These are phyloP conservation scores for Falciphora oryzae DNA, from an alignment of 2,329 filamentous ascomycete species.

Conservation along the genomic window DNA sequence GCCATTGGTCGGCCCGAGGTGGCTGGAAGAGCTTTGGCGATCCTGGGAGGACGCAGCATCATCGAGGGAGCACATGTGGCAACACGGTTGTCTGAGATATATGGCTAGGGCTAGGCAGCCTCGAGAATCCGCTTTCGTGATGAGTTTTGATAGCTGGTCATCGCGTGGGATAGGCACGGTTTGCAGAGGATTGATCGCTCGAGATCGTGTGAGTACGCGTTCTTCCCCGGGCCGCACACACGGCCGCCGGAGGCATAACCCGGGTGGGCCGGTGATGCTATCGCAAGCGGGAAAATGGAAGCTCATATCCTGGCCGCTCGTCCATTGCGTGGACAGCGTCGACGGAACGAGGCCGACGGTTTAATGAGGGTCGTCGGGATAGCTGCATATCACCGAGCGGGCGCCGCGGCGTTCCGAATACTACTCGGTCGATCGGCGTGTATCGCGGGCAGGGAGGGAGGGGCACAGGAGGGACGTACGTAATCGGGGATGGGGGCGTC, in stretches of 20 bases:
- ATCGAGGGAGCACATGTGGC: neutral
- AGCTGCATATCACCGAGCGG: neutral
- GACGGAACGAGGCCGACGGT: neutral
- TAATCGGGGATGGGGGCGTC: neutral
- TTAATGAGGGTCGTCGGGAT: neutral
- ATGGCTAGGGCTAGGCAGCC: neutral
- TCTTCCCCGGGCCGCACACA: neutral
- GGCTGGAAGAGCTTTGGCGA: neutral
- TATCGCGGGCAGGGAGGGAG: neutral
- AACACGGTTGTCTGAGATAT: neutral
- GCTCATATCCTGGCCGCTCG: neutral
- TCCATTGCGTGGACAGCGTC: neutral
- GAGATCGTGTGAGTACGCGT: neutral
- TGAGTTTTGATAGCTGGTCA: neutral
- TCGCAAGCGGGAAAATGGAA: neutral
- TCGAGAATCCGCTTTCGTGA: neutral
- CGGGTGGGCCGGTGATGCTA: neutral
- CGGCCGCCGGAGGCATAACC: neutral
- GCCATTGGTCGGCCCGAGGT: neutral
- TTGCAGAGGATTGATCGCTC: neutral
- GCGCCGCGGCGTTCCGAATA: neutral
- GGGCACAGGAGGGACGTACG: neutral
- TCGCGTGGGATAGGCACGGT: too few species aligned
- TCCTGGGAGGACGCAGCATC: neutral
- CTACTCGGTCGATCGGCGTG: conserved; percentile 1